These are phyloP conservation scores for Pythium phragmitis DNA, from an alignment of 352 stramenopile species.

Conservation along the genomic window DNA sequence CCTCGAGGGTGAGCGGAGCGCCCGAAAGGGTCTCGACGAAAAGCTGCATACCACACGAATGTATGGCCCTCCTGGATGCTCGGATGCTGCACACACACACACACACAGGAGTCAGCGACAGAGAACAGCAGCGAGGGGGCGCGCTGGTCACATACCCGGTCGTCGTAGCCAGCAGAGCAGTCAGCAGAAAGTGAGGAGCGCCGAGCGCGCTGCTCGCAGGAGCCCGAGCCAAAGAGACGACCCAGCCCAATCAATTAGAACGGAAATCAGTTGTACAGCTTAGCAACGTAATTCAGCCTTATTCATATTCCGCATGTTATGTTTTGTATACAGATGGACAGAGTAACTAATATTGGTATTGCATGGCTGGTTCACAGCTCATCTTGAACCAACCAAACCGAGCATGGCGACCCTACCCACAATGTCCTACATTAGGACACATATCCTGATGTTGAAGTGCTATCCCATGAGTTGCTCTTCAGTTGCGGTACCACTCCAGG, in stretches of 20 bases:
- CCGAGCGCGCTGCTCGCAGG: not conserved
- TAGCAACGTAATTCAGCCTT: not conserved
- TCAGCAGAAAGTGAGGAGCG: conserved; percentile 89
- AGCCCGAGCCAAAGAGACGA: not conserved
- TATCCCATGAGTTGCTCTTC: not conserved
- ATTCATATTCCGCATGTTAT: not conserved
- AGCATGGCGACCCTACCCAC: not conserved
- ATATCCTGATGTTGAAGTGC: conserved; percentile 26
- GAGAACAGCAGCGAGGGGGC: not conserved
- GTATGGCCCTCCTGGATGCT: conserved; percentile 89
- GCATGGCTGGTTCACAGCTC: not conserved
- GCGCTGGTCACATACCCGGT: conserved; percentile 45
- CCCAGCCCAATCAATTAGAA: conserved; percentile 24
- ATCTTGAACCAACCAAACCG: conserved; percentile 21
- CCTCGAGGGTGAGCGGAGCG: conserved; percentile 74
- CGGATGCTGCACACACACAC: conserved; percentile 60
- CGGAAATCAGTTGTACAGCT: not conserved
- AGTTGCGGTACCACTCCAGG: not conserved
- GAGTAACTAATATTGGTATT: not conserved
- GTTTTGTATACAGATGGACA: conserved; percentile 2
- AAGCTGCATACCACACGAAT: conserved; percentile 93
- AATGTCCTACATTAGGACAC: conserved; percentile 19
- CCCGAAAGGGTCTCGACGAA: conserved; percentile 91
- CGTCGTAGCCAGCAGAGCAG: conserved; percentile 88
- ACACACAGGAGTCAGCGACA: conserved; percentile 1